phyloP scores from a whole-genome alignment of 1,139 yeast species.

The Pichia sp. region DNA sequence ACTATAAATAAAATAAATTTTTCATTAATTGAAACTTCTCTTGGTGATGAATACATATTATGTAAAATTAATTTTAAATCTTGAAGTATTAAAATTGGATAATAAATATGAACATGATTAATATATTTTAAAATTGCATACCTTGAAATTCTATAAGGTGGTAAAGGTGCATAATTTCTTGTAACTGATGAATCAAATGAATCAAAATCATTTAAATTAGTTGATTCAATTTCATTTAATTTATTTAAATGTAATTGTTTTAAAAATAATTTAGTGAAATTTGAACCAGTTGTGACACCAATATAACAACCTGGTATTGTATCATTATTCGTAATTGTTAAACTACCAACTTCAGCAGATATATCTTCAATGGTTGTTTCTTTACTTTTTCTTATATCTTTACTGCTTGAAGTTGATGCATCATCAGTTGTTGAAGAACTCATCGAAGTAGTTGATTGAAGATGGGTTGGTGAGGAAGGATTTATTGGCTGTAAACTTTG shows the following conservation, averaged over 20 bases:
- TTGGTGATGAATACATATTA: constrained; percentile 13
- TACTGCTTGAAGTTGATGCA: background rate
- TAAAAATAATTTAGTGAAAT: constrained; percentile 19
- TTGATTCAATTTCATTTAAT: constrained; percentile 6
- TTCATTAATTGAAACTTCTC: constrained; percentile 17
- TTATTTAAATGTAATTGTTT: constrained; percentile 18
- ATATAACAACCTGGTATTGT: constrained; percentile 16
- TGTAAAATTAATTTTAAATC: constrained; percentile 10
- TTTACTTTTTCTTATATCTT: background rate
- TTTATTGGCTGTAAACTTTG: no score
- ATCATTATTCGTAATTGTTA: constrained; percentile 15
- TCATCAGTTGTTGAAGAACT: background rate
- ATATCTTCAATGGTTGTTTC: constrained; percentile 19
- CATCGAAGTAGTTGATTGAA: no score
- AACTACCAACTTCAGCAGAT: constrained; percentile 24
- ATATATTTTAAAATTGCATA: constrained; percentile 16
- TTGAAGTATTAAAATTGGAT: constrained; percentile 17
- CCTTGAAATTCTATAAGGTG: constrained; percentile 16
- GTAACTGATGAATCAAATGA: constrained; percentile 15
- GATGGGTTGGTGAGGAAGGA: no score
- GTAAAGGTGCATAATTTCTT: constrained; percentile 18
- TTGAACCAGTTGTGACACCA: constrained; percentile 21
- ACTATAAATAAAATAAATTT: constrained; percentile 20
- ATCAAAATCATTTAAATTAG: constrained; percentile 12
- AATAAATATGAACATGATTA: constrained; percentile 18